Conservation (phyloP, 2,329 filamentous ascomycete genomes). For the Byssochlamys sp. region DNA sequence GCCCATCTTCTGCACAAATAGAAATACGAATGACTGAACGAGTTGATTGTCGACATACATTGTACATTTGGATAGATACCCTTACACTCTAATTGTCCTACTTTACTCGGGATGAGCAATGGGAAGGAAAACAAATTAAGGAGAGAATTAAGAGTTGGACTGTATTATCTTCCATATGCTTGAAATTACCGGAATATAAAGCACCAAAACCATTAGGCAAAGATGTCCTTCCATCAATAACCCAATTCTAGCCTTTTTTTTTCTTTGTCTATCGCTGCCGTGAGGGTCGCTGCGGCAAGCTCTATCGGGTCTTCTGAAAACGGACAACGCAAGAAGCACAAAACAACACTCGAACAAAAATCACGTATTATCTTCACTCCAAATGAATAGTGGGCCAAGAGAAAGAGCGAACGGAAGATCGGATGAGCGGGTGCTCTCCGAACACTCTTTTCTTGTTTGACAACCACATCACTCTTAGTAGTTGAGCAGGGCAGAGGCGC, state of each 20-base stretch:
- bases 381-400: not conserved
- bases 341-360: not conserved
- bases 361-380: not conserved
- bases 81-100: not conserved
- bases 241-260: not conserved
- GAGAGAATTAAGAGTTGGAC: not conserved
- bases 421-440: not conserved
- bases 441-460: no score
- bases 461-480: conserved; percentile 20
- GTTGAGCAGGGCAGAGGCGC: conserved; percentile 63
- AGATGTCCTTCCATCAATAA: not conserved
- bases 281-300: not conserved
- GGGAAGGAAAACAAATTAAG: conserved; percentile 1
- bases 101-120: not conserved
- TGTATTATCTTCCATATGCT: not conserved
- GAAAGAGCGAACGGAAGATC: not conserved
- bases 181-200: not conserved
- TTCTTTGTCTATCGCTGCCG: not conserved
- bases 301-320: not conserved
- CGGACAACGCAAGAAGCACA: not conserved
- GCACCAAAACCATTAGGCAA: not conserved
- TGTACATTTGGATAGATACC: not conserved
- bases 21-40: not conserved
- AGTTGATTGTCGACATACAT: not conserved
- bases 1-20: not conserved